A percentile compares a stretch with the other conserved stretches of the same genome.
phyloP scores from a whole-genome alignment of 345 rosid genomes.

The Eucalyptus tenuipes region DNA sequence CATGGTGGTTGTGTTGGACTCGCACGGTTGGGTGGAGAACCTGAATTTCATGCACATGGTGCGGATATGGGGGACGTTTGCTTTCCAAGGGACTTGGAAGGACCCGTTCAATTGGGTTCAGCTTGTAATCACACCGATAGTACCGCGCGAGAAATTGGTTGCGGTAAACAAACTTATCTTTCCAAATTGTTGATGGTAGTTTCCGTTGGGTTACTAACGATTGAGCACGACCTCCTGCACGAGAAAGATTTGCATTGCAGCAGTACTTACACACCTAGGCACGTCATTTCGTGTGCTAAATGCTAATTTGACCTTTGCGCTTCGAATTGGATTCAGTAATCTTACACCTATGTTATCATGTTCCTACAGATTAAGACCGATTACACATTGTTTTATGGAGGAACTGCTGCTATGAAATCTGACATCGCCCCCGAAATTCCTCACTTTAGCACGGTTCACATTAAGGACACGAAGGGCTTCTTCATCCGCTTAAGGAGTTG shows the following conservation, averaged over 20 bases:
- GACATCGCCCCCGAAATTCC: too few relatives aligned
- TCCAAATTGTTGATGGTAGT: not conserved
- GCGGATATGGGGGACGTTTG: not conserved
- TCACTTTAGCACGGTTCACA: too few relatives aligned
- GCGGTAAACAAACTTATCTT: not conserved
- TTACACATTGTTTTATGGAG: too few relatives aligned
- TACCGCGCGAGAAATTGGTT: fast-evolving
- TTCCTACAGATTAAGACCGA: too few relatives aligned
- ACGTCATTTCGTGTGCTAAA: not conserved
- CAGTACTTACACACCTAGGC: not conserved
- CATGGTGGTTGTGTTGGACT: too few relatives aligned
- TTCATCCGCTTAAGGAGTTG: too few relatives aligned
- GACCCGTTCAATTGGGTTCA: not conserved
- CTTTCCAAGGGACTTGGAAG: fast-evolving
- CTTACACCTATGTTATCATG: too few relatives aligned
- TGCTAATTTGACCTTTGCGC: not conserved
- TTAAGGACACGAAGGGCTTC: too few relatives aligned
- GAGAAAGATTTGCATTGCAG: fast-evolving
- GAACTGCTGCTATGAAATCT: too few relatives aligned
- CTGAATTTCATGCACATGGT: fast-evolving
- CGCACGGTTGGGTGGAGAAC: not conserved
- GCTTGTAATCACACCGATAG: fast-evolving
- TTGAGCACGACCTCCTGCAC: fast-evolving
- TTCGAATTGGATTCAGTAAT: too few relatives aligned
- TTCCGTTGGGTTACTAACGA: not conserved